phyloP scores from a whole-genome alignment of 768 basidiomycete genomes.

The Tricholoma terreum region DNA sequence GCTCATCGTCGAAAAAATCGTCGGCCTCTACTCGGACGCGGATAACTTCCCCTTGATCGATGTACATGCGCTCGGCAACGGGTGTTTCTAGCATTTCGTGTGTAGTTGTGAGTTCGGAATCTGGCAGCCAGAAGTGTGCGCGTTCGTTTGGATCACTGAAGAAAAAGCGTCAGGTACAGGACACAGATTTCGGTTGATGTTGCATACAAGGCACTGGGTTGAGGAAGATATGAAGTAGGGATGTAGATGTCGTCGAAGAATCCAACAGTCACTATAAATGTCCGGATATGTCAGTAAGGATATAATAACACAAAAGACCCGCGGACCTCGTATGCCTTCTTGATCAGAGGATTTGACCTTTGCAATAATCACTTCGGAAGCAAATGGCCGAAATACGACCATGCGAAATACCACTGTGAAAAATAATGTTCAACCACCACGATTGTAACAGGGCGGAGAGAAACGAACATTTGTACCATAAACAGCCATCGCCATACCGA shows the following conservation, averaged over 20 bases:
- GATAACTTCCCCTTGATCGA: conserved; percentile 72
- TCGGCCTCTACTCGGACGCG: conserved; percentile 79
- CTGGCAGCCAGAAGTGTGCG: conserved; percentile 80
- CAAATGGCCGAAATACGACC: conserved; percentile 89
- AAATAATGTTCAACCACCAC: neutral
- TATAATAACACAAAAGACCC: neutral
- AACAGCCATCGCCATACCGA: conserved; percentile 88
- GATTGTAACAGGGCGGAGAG: neutral
- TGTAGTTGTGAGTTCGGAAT: conserved; percentile 47
- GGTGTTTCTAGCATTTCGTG: conserved; percentile 72
- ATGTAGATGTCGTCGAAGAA: conserved; percentile 97
- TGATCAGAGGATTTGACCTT: conserved; percentile 86
- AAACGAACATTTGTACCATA: conserved; percentile 87
- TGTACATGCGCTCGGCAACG: conserved; percentile 68
- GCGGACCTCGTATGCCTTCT: conserved; percentile 79
- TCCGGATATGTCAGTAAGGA: neutral
- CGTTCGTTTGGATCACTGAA: conserved; percentile 78
- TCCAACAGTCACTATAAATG: conserved; percentile 65
- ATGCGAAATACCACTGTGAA: conserved; percentile 81
- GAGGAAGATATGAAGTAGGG: conserved; percentile 74
- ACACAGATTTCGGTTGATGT: neutral
- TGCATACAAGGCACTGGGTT: conserved; percentile 74
- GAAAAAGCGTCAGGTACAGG: neutral
- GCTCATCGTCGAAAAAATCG: conserved; percentile 84
- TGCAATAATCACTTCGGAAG: conserved; percentile 85